phyloP scores from a whole-genome alignment of 2,329 filamentous ascomycete species.

The Fusarium luffae region DNA sequence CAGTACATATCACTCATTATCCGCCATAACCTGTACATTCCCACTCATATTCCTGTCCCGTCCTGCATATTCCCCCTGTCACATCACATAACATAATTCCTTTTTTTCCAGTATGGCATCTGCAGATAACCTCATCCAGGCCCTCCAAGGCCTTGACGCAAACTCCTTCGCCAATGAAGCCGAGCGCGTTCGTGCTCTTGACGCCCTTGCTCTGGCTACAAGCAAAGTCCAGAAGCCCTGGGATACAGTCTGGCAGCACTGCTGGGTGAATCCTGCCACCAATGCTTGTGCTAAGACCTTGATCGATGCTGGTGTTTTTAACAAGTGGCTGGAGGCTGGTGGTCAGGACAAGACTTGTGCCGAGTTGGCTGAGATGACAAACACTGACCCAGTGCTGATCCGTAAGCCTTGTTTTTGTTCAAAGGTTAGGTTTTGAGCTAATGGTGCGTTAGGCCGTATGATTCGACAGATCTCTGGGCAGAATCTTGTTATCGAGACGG shows the following conservation, averaged over 20 bases:
- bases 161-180: conserved; percentile 48
- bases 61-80: not conserved
- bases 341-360: conserved; percentile 45
- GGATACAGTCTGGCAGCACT: conserved; percentile 54
- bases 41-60: not conserved
- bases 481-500: conserved; percentile 50
- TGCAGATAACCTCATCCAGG: conserved; percentile 42
- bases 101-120: conserved; percentile 34
- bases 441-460: conserved; percentile 44
- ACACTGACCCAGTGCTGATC: conserved; percentile 49
- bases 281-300: conserved; percentile 52
- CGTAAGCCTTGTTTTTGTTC: conserved; percentile 34
- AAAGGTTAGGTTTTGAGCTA: not conserved
- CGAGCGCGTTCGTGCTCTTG: conserved; percentile 49
- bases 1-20: conserved; percentile 3
- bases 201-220: conserved; percentile 48
- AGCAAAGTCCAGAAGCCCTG: conserved; percentile 52
- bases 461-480: conserved; percentile 52
- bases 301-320: conserved; percentile 53
- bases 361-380: conserved; percentile 49
- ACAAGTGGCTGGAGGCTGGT: conserved; percentile 50
- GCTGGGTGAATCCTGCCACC: conserved; percentile 50
- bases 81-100: not conserved
- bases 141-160: conserved; percentile 43
- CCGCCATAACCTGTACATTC: not conserved